Conservation (phyloP, 306 rosid genomes). For the Rosa lucieae region DNA sequence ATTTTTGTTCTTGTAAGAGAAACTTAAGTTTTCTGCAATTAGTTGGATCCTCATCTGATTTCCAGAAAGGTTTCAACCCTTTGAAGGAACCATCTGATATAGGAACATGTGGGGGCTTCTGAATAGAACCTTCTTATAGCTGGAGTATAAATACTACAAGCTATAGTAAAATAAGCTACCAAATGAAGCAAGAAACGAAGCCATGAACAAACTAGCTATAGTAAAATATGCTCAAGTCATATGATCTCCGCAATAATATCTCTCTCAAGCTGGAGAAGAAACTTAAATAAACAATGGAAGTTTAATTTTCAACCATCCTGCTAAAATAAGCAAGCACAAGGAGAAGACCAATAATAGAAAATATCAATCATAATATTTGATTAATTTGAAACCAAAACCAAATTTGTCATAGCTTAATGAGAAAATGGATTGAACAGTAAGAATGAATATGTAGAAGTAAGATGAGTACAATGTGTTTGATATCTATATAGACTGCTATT, state of each 20-base stretch:
- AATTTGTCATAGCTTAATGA: too few relatives aligned
- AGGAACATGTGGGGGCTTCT: not conserved
- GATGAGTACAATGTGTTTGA: not conserved
- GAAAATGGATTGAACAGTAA: too few relatives aligned
- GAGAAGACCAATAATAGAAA: not conserved
- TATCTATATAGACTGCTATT: not conserved
- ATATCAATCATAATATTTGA: too few relatives aligned
- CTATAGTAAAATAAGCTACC: not conserved
- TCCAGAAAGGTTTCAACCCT: not conserved
- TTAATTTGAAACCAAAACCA: too few relatives aligned
- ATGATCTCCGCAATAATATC: not conserved
- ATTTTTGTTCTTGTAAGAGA: not conserved
- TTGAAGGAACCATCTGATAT: not conserved
- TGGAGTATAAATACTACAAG: not conserved
- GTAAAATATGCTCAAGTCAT: not conserved
- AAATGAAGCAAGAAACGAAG: conserved; percentile 3
- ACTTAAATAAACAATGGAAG: not conserved
- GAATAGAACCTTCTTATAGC: too few relatives aligned
- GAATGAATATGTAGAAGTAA: too few relatives aligned
- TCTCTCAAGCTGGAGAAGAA: not conserved
- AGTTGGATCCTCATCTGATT: not conserved
- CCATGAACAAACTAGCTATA: not conserved
- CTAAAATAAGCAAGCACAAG: not conserved
- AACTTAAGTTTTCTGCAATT: not conserved
- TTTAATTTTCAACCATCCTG: not conserved